Evolutionary conservation across 2,329 filamentous ascomycete genomes (phyloP).

Genomic region (Aspergillus quadrilineatus): DNA sequence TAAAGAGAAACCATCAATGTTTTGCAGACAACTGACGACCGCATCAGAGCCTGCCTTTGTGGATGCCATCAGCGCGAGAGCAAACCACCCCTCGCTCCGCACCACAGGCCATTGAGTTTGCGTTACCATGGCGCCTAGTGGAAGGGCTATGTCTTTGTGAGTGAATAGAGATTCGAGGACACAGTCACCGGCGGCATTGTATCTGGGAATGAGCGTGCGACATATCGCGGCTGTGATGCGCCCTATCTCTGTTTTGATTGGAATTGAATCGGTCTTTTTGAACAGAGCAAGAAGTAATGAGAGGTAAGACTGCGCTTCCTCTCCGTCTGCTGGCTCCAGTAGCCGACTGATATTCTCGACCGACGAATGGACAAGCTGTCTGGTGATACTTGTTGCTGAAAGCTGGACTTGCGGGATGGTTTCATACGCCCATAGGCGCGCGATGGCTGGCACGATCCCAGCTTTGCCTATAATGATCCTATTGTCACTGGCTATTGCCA

Average conservation of each 20-base stretch:
- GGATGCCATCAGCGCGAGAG: conserved; percentile 48
- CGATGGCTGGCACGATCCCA: conserved; percentile 40
- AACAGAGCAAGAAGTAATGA: conserved; percentile 44
- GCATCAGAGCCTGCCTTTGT: conserved; percentile 32
- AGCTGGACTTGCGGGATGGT: conserved; percentile 48
- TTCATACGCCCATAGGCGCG: conserved; percentile 42
- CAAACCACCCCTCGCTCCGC: conserved; percentile 51
- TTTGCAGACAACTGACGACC: conserved; percentile 37
- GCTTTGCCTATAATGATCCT: conserved; percentile 38
- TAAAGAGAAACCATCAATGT: conserved; percentile 33
- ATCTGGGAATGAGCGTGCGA: conserved; percentile 36
- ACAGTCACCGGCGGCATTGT: conserved; percentile 23
- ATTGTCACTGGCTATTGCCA: conserved; percentile 47
- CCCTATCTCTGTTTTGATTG: conserved; percentile 49
- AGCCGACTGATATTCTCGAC: conserved; percentile 39
- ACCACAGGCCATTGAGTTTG: conserved; percentile 51
- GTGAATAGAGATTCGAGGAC: conserved; percentile 37
- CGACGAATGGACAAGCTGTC: conserved; percentile 41
- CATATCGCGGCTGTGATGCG: conserved; percentile 48
- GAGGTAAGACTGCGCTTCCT: conserved; percentile 38
- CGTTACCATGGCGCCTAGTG: conserved; percentile 45
- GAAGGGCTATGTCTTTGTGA: conserved; percentile 38
- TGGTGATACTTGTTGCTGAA: conserved; percentile 42
- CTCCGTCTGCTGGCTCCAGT: conserved; percentile 25
- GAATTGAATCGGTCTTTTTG: conserved; percentile 42